These are phyloP conservation scores for Solanum habrochaites DNA, from an alignment of 257 asterid species.

Conservation along the genomic window DNA sequence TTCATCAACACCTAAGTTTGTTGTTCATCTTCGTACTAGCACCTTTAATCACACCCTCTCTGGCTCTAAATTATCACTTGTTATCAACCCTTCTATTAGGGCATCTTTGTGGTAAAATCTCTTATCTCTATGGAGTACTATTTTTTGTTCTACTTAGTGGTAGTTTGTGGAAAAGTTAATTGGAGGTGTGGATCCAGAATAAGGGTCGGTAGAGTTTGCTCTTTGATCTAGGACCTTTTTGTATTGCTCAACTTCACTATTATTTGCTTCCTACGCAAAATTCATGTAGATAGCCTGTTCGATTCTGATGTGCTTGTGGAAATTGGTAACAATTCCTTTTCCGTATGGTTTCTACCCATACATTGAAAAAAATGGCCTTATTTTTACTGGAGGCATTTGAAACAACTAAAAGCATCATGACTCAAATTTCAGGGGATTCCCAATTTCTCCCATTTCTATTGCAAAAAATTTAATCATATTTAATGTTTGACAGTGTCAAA, in stretches of 20 bases:
- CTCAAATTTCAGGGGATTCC: not conserved
- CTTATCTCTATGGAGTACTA: not conserved
- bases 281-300: not conserved
- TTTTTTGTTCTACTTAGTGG: not conserved
- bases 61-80: slow-evolving; percentile 27
- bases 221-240: not conserved
- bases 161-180: not conserved
- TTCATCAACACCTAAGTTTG: slow-evolving; percentile 26
- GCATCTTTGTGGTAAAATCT: slow-evolving; percentile 35
- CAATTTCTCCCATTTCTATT: not conserved
- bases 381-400: not conserved
- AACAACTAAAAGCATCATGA: not conserved
- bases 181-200: not conserved
- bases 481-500: slow-evolving; percentile 39
- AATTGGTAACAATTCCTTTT: not conserved
- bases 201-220: not conserved
- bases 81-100: slow-evolving; percentile 8
- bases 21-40: slow-evolving; percentile 24
- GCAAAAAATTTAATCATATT: not conserved
- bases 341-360: no score
- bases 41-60: slow-evolving; percentile 9
- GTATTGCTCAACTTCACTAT: not conserved
- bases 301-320: not conserved
- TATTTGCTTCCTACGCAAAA: not conserved
- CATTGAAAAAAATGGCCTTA: not conserved